Base-by-base conservation (phyloP, 2,329 filamentous ascomycete species). In the Claviceps capensis region DNA sequence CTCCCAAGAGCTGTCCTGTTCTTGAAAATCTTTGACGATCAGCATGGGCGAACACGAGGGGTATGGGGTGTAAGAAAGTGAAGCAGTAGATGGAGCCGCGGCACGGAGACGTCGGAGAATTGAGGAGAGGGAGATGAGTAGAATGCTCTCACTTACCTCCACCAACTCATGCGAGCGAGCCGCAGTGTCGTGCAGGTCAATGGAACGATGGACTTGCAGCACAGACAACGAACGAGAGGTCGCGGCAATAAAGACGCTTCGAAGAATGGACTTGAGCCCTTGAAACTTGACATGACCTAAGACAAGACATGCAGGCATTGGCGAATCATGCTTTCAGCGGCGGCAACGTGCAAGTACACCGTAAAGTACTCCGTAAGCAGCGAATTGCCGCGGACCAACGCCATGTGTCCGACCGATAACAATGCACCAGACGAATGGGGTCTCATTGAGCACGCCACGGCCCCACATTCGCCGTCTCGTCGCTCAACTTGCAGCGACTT, bases 21-120 rank as follows among this genome's bases (percentile, higher is more conserved):
- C 70, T 59, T 69, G 70, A 53, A 75, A 67, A 62, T 76, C 72
- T 64, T 75, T 67, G 56, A 75, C 69, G 59, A 78, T 78, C 63
- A 79, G 74, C 72, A 78, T 75, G 61, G 56, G 64, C 55, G 56
- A 57, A 50, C 17, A 19, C 23, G 5, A 42, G 61, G 54, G 51
- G 47, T 30, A 42, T 38, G 42, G 7, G 4, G 17, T 8, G 42
- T 30, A 23, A 23, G 1, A 41, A 23, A 7, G 14, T 23, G 22
- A 30, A n/a, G 48, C 23, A 49, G 37, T 42, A 23, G 30, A 34
- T 16, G n/a, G 19, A 22, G 34, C 38, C 42, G 22, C 23, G 42
- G 42, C 42, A 44, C 42, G 42, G 11, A 14, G 16, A 22, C 5
- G 22, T 44, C 42, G 42, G n/a, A 17, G 9, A 11, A 8, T 17